Evolutionary conservation across 2,329 filamentous ascomycete genomes (phyloP).

Genomic region (Aspergillus pseudoglaucus): DNA sequence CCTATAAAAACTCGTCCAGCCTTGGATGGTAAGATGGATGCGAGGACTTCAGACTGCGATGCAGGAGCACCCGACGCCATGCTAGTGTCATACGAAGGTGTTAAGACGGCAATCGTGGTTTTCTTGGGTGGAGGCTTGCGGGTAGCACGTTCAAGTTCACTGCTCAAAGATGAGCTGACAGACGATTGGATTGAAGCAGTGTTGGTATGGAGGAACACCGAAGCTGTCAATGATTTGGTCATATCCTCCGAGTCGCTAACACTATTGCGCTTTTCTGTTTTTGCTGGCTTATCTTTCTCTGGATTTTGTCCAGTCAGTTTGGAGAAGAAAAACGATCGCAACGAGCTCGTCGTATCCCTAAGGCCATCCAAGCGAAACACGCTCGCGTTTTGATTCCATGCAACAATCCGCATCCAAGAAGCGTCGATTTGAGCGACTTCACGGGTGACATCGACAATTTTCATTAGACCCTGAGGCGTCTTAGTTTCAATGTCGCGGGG

Average conservation of each 20-base stretch:
- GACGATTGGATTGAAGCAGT: conserved; percentile 75
- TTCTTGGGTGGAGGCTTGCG: conserved; percentile 92
- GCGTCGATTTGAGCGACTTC: conserved; percentile 91
- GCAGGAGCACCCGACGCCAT: conserved; percentile 56
- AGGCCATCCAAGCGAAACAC: conserved; percentile 32
- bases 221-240: conserved; percentile 62
- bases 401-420: conserved; percentile 77
- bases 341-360: conserved; percentile 49
- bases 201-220: conserved; percentile 82
- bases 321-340: conserved; percentile 69
- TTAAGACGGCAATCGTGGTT: conserved; percentile 80
- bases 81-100: conserved; percentile 80
- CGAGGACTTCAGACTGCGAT: conserved; percentile 63
- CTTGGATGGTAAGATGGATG: conserved; percentile 81
- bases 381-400: conserved; percentile 63
- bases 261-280: conserved; percentile 49
- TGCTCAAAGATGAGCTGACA: conserved; percentile 64
- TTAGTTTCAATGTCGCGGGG: conserved; percentile 73
- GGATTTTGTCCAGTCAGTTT: conserved; percentile 58
- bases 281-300: conserved; percentile 28
- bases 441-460: conserved; percentile 68
- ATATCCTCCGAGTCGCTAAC: conserved; percentile 65
- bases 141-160: conserved; percentile 87
- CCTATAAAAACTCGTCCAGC: conserved; percentile 93
- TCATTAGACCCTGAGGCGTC: conserved; percentile 86